A percentile compares a stretch with the other conserved stretches of the same genome.
phyloP scores from a whole-genome alignment of 768 basidiomycete genomes.

The Auricularia sp. region DNA sequence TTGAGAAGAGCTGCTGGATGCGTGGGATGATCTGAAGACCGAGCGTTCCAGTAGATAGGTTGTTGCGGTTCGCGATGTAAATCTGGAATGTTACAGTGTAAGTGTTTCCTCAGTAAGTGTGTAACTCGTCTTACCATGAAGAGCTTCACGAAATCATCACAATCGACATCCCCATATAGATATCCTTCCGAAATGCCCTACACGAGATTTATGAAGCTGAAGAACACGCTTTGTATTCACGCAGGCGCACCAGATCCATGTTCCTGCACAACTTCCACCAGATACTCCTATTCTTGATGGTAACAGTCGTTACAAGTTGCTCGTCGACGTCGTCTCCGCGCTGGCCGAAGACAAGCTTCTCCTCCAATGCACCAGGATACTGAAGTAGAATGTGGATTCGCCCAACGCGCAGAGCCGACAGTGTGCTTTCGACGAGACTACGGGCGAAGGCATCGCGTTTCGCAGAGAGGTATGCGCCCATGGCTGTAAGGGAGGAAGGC shows the following conservation, averaged over 20 bases:
- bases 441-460: not conserved
- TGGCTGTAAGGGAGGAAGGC: too few species aligned
- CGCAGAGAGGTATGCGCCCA: not conserved
- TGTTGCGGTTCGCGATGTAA: conserved; percentile 47
- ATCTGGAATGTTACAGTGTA: conserved; percentile 31
- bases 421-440: not conserved
- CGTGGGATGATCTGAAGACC: conserved; percentile 45
- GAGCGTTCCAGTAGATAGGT: conserved; percentile 41
- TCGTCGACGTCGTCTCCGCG: not conserved
- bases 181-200: conserved; percentile 42
- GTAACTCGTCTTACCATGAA: conserved; percentile 39
- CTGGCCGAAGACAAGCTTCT: not conserved
- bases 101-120: not conserved
- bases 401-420: not conserved
- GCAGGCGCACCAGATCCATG: not conserved
- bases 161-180: conserved; percentile 69
- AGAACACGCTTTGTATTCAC: too few species aligned
- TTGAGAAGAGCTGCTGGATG: conserved; percentile 44
- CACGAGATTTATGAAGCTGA: not conserved
- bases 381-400: not conserved
- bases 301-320: not conserved
- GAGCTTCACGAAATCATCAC: conserved; percentile 48
- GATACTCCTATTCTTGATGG: not conserved
- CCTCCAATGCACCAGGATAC: not conserved
- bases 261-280: not conserved